Evolutionary conservation across 345 rosid species (phyloP), one percentile per base, ranked within the genome.

Genomic region (Turnera subulata): DNA sequence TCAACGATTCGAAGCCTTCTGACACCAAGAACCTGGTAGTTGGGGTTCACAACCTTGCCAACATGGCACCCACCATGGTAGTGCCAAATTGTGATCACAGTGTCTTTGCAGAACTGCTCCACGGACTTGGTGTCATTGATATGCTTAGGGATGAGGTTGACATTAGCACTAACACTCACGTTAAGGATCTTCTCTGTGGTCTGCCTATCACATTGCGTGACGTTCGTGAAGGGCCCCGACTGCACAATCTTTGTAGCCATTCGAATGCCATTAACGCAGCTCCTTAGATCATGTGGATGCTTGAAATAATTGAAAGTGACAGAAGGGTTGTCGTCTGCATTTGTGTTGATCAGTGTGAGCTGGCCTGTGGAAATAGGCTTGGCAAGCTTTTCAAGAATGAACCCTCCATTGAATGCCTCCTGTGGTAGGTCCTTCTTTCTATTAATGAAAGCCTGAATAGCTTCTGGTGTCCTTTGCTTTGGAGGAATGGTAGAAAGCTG

Each of bases 11-110:
- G 80, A 43, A 94, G 90, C 82, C 80, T 74, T 6, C 60, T 45
- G 20, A 84, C 82, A 13, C 95, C 95, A 46, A 88, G 78, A 66
- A 94, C 91, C 68, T 64, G 77, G 50, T 61, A 58, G 54, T 81
- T 65, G 21, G 62, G 61, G 67, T 48, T 66, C 57, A 94, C 96
- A 16, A 94, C 99, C 74, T 77, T 82, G 12, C 91, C 91, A 9
- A 90, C 95, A 53, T 77, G 87, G 50, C 96, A 84, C 7, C 99
- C 99, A 11, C 97, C 99, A 48, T 94, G 99, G 59, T 84, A 94
- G 42, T 94, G 99, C 99, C 97, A 94, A 32, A 94, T 94, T 26
- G 96, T 82, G 84, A 87, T 77, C 60, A 94, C 96, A 6, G 95
- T 85, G 74, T 94, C 97, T 58, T 61, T 84, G 67, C 99, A 94